Evolutionary conservation across 202 grass and related monocot genomes (phyloP).

Genomic region (Zoysia matrella): DNA sequence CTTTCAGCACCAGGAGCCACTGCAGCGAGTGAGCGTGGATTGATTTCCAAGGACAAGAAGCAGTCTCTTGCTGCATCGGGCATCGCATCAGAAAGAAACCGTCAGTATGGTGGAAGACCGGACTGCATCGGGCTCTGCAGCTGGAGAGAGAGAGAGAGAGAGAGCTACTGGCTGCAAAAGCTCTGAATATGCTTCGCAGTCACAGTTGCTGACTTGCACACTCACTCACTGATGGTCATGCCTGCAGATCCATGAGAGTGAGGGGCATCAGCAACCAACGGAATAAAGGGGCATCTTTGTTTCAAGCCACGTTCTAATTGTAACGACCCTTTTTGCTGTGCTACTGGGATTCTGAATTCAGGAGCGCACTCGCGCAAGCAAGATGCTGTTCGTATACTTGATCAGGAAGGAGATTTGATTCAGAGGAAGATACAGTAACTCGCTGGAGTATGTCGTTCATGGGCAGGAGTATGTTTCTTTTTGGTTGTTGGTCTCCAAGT

Average conservation of each 20-base stretch:
- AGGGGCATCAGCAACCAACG: not conserved
- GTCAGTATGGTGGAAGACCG: not conserved
- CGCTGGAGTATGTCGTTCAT: not conserved
- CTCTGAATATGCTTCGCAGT: not conserved
- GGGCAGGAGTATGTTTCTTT: constrained; percentile 15
- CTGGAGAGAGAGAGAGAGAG: too few species aligned
- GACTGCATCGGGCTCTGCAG: not conserved
- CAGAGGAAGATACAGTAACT: too few species aligned
- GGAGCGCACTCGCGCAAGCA: not conserved
- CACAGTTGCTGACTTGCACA: not conserved
- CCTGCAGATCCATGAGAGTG: not conserved
- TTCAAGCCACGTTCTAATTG: not conserved
- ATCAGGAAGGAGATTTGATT: too few species aligned
- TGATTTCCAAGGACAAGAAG: not conserved
- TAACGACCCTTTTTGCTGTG: not conserved
- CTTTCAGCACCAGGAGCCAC: too few species aligned
- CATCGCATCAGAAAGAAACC: not conserved
- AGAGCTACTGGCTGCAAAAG: too few species aligned
- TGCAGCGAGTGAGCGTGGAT: not conserved
- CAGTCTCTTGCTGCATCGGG: not conserved
- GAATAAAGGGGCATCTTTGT: constrained; percentile 9
- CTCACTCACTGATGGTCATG: not conserved
- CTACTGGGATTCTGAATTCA: too few species aligned
- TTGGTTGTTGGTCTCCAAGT: constrained; percentile 5
- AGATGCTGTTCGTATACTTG: not conserved